These are phyloP conservation scores for Phylloporus sp. DNA, from an alignment of 768 basidiomycete genomes.

Conservation along the genomic window DNA sequence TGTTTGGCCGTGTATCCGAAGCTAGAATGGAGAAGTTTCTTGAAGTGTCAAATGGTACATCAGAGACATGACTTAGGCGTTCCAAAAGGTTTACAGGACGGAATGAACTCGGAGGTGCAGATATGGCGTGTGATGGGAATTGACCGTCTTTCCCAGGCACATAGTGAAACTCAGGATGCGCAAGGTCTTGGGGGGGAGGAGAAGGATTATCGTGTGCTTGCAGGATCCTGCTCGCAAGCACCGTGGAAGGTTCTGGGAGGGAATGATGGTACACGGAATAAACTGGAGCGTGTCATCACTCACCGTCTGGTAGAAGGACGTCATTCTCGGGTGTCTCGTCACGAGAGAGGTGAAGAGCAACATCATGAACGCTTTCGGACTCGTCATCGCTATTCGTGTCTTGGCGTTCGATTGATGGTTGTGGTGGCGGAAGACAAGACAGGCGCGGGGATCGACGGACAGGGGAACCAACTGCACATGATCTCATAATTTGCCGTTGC, in stretches of 20 bases:
- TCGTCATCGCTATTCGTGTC: constrained; percentile 30
- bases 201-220: constrained; percentile 76
- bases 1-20: constrained; percentile 2
- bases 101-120: constrained; percentile 30
- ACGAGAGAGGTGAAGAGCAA: constrained; percentile 30
- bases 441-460: constrained; percentile 51
- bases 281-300: constrained; percentile 5
- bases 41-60: constrained; percentile 3
- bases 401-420: constrained; percentile 12
- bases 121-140: constrained; percentile 12
- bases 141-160: constrained; percentile 15
- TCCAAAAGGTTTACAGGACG: constrained; percentile 31
- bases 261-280: constrained; percentile 7
- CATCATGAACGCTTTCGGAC: constrained; percentile 26
- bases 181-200: constrained; percentile 45
- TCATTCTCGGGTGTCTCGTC: constrained; percentile 50
- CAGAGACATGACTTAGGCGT: constrained; percentile 18
- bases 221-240: constrained; percentile 60
- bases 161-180: constrained; percentile 14
- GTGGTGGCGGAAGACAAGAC: constrained; percentile 37
- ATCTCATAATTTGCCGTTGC: constrained; percentile 28
- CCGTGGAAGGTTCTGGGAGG: constrained; percentile 60
- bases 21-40: neutral
- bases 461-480: constrained; percentile 28
- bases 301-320: constrained; percentile 44